phyloP scores from a whole-genome alignment of 306 rosid genomes.

The Hippophae tibetana region DNA sequence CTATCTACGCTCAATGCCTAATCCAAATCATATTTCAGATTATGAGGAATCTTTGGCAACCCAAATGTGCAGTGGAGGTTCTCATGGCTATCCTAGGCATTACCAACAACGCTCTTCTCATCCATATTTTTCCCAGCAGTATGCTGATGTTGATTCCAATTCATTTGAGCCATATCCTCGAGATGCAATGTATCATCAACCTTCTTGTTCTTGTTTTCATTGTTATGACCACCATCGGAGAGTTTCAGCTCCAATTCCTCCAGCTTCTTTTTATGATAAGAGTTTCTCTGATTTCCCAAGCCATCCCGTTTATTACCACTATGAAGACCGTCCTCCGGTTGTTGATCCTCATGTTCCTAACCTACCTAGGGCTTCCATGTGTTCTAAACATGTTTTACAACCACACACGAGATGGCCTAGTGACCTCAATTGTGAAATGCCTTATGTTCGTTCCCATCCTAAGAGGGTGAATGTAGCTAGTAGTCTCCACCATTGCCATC shows the following conservation, averaged over 20 bases:
- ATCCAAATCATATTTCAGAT: constrained; percentile 42
- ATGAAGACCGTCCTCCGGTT: constrained; percentile 35
- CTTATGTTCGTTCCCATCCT: constrained; percentile 31
- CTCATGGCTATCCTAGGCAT: constrained; percentile 37
- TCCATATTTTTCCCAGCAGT: constrained; percentile 61
- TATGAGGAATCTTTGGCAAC: constrained; percentile 60
- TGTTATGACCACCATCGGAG: constrained; percentile 52
- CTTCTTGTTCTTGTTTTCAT: constrained; percentile 70
- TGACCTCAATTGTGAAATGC: constrained; percentile 46
- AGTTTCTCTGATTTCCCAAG: constrained; percentile 43
- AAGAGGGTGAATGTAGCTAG: constrained; percentile 38
- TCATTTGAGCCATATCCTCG: constrained; percentile 44
- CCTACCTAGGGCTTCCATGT: constrained; percentile 36
- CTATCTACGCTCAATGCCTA: constrained; percentile 49
- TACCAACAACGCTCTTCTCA: constrained; percentile 47
- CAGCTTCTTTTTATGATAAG: constrained; percentile 38
- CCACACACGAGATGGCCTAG: constrained; percentile 52
- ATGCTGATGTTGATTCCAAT: constrained; percentile 36
- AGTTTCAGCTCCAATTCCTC: constrained; percentile 39
- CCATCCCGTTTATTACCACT: constrained; percentile 46
- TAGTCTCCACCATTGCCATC: constrained; percentile 43
- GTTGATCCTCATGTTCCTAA: constrained; percentile 42
- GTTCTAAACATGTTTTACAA: constrained; percentile 38
- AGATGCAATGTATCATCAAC: constrained; percentile 47
- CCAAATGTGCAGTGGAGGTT: constrained; percentile 39